Evolutionary conservation across 2,329 filamentous ascomycete genomes (phyloP), one percentile per base, ranked within the genome.

Genomic region (Aspergillus melleus): DNA sequence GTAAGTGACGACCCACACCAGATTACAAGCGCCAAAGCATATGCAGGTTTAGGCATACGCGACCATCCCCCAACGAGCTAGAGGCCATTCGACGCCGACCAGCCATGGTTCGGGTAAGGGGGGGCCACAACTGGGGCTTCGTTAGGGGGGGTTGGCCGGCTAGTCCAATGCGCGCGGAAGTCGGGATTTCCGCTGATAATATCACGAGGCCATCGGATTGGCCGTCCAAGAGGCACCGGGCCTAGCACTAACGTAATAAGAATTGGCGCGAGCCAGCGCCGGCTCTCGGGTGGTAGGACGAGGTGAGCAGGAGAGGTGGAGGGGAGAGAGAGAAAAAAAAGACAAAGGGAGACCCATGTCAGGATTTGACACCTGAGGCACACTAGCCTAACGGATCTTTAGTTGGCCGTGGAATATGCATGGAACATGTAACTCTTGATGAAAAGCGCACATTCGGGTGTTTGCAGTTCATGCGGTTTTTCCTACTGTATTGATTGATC

Each of bases 391-490:
- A 49, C 60, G 55, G 39, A 53, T 49, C 54, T 54, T 58, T 67
- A 68, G 70, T 74, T 68, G 62, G 66, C 64, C 71, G 72, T 68
- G 74, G 72, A 75, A 75, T 54, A 72, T 74, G 73, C 72, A 75
- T 74, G 67, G 73, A 74, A 75, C 66, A 70, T 70, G 64, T 67
- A 65, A 67, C 64, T 44, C 59, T 50, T 26, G 29, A n/a, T 39
- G 42, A 22, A 22, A 39, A 49, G 36, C 36, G 20, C 11, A 19
- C 24, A 30, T 50, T 54, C 12, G 50, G 39, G 29, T 19, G 42
- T 50, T 47, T 57, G 58, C 53, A 60, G 49, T 56, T 8, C n/a
- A 20, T 39, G 29, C 36, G 24, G 22, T 22, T 22, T 22, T 3
- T 22, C 22, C 22, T 22, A 22, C 22, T 22, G 22, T 22, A 22